These are phyloP conservation scores for Hanseniaspora gamundiae DNA, from an alignment of 1,139 yeast genomes.

Conservation along the genomic window DNA sequence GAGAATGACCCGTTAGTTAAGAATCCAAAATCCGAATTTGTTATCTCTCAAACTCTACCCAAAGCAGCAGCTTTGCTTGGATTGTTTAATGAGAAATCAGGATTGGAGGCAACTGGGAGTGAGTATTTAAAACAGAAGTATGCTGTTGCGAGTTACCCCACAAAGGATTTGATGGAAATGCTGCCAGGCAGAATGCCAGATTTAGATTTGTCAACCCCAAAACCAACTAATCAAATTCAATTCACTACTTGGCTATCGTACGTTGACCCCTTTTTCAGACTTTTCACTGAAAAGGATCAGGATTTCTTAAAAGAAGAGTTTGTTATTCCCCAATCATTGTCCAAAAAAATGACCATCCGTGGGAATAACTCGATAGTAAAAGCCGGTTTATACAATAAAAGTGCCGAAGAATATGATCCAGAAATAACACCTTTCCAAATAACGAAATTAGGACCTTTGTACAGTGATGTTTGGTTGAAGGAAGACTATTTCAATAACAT, in stretches of 20 bases:
- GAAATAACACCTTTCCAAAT: slow-evolving; percentile 55
- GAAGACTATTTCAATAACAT: slow-evolving; percentile 48
- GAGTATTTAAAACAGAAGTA: slow-evolving; percentile 66
- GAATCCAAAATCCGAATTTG: slow-evolving; percentile 73
- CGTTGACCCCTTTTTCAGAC: slow-evolving; percentile 74
- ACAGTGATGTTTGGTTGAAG: slow-evolving; percentile 75
- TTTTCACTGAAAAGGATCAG: slow-evolving; percentile 68
- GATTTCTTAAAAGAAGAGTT: slow-evolving; percentile 54
- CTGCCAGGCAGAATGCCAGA: slow-evolving; percentile 86
- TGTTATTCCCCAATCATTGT: slow-evolving; percentile 41
- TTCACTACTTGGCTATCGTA: slow-evolving; percentile 78
- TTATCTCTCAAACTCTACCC: slow-evolving; percentile 59
- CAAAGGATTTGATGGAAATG: slow-evolving; percentile 55
- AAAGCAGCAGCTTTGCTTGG: slow-evolving; percentile 57
- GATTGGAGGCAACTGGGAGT: slow-evolving; percentile 46
- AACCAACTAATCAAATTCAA: slow-evolving; percentile 88
- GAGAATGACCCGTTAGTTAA: slow-evolving; percentile 51
- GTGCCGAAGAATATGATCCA: slow-evolving; percentile 39
- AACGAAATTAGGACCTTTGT: slow-evolving; percentile 75
- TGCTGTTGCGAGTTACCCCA: slow-evolving; percentile 86
- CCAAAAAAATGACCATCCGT: slow-evolving; percentile 8
- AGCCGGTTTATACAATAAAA: slow-evolving; percentile 9
- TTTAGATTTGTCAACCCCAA: slow-evolving; percentile 71
- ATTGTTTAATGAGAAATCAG: slow-evolving; percentile 46
- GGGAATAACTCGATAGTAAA: not conserved